Evolutionary conservation across 441 rosid genomes (phyloP).

Genomic region (Croton laevigatus): DNA sequence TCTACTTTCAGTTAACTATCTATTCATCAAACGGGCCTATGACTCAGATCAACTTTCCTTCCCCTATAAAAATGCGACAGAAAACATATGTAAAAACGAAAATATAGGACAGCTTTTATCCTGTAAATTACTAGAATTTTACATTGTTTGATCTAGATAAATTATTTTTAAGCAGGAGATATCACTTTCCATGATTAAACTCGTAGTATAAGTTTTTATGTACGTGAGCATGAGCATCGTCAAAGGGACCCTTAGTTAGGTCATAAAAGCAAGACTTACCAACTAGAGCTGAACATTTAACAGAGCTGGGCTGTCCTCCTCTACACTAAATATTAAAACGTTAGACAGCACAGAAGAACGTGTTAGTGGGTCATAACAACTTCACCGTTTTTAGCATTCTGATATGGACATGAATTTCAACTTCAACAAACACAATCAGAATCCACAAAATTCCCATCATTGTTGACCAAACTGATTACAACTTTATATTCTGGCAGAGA

Average conservation of each 20-base stretch:
- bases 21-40: not conserved
- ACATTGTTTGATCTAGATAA: not conserved
- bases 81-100: too few species aligned
- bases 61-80: too few species aligned
- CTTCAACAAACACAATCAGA: not conserved
- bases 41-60: not conserved
- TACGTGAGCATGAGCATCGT: not conserved
- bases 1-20: slow-evolving; percentile 1
- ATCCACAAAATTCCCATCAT: not conserved
- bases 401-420: not conserved
- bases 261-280: slow-evolving; percentile 5
- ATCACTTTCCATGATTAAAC: not conserved
- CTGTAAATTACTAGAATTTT: too few species aligned
- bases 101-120: too few species aligned
- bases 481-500: not conserved
- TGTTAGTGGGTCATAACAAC: slow-evolving; percentile 12
- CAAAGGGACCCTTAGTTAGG: not conserved
- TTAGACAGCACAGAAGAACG: not conserved
- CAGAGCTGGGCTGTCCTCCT: not conserved
- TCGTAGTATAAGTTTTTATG: not conserved
- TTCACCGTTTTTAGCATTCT: not conserved
- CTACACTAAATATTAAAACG: not conserved
- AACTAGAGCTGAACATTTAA: not conserved
- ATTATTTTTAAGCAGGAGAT: not conserved
- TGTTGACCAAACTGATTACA: not conserved